These are phyloP conservation scores for Tolypocladium album DNA, from an alignment of 2,329 filamentous ascomycete genomes.

Conservation along the genomic window DNA sequence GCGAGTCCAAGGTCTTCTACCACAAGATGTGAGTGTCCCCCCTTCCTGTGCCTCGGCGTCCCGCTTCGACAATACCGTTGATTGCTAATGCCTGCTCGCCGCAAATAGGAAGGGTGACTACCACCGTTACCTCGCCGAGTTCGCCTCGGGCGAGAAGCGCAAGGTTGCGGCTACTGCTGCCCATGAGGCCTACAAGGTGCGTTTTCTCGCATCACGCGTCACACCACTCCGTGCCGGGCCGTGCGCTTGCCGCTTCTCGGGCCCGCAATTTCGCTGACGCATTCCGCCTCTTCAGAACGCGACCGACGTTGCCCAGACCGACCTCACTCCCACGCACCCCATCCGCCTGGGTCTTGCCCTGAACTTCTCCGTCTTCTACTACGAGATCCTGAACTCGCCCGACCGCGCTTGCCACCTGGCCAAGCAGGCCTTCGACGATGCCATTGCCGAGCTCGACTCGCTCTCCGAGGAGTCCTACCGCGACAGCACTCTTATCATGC, in stretches of 20 bases:
- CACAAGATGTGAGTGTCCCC: conserved; percentile 83
- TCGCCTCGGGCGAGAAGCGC: conserved; percentile 85
- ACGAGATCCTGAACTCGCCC: conserved; percentile 97
- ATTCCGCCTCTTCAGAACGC: conserved; percentile 54
- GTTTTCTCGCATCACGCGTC: conserved; percentile 11
- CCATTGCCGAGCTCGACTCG: conserved; percentile 96
- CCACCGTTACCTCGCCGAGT: conserved; percentile 91
- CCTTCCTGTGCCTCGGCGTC: not conserved
- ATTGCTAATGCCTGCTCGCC: conserved; percentile 2
- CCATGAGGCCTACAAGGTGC: conserved; percentile 95
- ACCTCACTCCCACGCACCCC: conserved; percentile 93
- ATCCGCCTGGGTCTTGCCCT: conserved; percentile 95
- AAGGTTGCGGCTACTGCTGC: conserved; percentile 79
- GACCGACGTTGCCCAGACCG: conserved; percentile 95
- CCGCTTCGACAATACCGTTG: not conserved
- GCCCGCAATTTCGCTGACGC: conserved; percentile 1
- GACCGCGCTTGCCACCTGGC: conserved; percentile 96
- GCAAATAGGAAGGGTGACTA: conserved; percentile 82
- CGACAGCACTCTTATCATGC: conserved; percentile 99
- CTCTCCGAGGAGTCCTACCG: conserved; percentile 97
- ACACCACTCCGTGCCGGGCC: conserved; percentile 9
- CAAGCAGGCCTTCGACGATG: conserved; percentile 98
- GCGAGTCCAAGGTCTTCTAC: conserved; percentile 99
- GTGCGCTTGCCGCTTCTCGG: conserved; percentile 5
- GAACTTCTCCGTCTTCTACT: conserved; percentile 99